phyloP scores from a whole-genome alignment of 768 basidiomycete genomes.

The Podaxis sp. region DNA sequence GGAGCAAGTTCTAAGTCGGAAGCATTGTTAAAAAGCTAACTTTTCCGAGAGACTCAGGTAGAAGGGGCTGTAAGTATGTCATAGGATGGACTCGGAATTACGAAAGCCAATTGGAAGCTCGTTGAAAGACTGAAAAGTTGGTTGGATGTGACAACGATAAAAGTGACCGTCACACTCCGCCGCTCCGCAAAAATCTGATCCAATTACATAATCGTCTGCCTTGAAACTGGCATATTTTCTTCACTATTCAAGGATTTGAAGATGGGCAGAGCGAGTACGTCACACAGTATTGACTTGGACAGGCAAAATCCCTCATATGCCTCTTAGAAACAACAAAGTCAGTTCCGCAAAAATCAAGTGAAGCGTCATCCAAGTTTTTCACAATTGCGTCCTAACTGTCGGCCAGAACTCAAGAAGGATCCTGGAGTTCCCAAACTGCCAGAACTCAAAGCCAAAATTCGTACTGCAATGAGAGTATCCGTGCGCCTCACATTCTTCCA shows the following conservation, averaged over 20 bases:
- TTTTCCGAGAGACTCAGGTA: too few species aligned
- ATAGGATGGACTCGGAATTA: too few species aligned
- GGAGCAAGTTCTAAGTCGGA: neutral
- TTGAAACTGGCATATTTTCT: neutral
- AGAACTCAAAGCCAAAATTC: conserved; percentile 57
- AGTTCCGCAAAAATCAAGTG: conserved; percentile 44
- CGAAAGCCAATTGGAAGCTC: too few species aligned
- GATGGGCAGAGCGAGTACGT: conserved; percentile 45
- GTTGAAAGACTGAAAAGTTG: neutral
- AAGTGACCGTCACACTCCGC: neutral
- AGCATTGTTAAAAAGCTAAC: too few species aligned
- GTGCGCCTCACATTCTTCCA: conserved; percentile 26
- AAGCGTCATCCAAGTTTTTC: conserved; percentile 18
- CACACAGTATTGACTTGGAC: neutral
- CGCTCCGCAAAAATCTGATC: neutral
- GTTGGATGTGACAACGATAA: neutral
- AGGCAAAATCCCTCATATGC: neutral
- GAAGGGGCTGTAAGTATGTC: too few species aligned
- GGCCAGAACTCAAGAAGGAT: conserved; percentile 80
- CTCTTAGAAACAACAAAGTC: conserved; percentile 36
- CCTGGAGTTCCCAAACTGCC: conserved; percentile 86
- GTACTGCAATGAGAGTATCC: conserved; percentile 47
- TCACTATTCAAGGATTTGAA: neutral
- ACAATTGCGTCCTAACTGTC: neutral
- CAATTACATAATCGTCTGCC: neutral